A percentile compares a stretch with the other conserved stretches of the same genome.
phyloP scores from a whole-genome alignment of 192 early-diverging fungal species.

The Lobosporangium transversale region DNA sequence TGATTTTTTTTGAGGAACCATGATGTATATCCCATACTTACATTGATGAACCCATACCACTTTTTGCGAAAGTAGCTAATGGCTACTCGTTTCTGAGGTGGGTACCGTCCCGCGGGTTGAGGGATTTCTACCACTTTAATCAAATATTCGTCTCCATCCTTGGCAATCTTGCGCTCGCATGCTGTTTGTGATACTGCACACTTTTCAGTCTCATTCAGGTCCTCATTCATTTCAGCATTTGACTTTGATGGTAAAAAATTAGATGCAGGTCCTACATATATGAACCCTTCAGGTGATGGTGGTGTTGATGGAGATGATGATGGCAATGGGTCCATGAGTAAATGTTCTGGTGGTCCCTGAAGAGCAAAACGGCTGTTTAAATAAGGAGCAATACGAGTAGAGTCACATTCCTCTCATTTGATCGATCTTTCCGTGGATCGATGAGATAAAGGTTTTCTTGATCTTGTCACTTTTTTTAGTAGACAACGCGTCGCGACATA shows the following conservation, averaged over 20 bases:
- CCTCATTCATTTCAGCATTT: background rate
- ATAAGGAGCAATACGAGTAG: background rate
- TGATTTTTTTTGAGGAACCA: too few relatives aligned
- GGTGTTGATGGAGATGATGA: slow-evolving; percentile 5
- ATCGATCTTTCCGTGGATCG: background rate
- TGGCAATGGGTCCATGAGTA: slow-evolving; percentile 8
- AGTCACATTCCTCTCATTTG: background rate
- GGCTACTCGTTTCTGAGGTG: slow-evolving; percentile 37
- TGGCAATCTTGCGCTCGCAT: background rate
- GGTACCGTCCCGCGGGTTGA: slow-evolving; percentile 45
- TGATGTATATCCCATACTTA: slow-evolving; percentile 35
- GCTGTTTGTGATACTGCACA: background rate
- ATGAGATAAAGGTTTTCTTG: too few relatives aligned
- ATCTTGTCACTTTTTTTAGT: too few relatives aligned
- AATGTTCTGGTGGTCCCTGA: background rate
- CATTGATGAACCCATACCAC: slow-evolving; percentile 51
- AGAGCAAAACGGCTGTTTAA: too few relatives aligned
- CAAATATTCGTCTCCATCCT: slow-evolving; percentile 10
- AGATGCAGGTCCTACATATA: slow-evolving; percentile 26
- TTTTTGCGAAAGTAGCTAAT: slow-evolving; percentile 38
- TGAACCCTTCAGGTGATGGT: slow-evolving; percentile 13
- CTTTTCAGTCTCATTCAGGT: background rate
- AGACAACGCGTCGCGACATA: too few relatives aligned
- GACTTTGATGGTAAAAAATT: slow-evolving; percentile 24
- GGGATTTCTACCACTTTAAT: slow-evolving; percentile 45